Base-by-base conservation (phyloP, 2,329 filamentous ascomycete genomes). In the Chlorencoelia australis region DNA sequence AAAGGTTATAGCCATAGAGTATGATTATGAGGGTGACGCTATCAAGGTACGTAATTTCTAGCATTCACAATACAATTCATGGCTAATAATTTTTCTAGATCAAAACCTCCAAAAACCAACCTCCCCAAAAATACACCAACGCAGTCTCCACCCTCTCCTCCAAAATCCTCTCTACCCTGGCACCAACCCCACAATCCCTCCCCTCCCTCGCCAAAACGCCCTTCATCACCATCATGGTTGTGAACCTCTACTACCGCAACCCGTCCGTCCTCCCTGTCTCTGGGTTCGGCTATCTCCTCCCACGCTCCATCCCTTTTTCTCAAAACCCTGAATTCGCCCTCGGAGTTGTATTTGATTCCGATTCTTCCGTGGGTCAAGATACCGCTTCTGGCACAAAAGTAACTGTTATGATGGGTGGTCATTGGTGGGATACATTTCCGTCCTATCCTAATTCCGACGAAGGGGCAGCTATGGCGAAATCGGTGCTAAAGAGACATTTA, bases 271-370 rank as follows among this genome's bases (percentile, higher is more conserved):
- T 84, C 32, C 43, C 50, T 2, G 72, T 74, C 10, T 65, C 76
- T 19, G 91, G 88, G 13, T 93, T 96, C 55, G 91, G 91, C 46
- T 96, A 96, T 59, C 73, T 98, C 4, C 82, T 98, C 41, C 89
- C 91, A 2, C 75, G 77, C 41, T 77, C 77, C 11, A 69, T 84
- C 1, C 71, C 79, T 3, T 67, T 69, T 31, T 73, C 75, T 24
- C 69, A 85, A 46, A 94, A 94, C 55, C 82, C 84, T 1, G 84
- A 94, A 57, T 73, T 76, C 43, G 83, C 81, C 1, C 75, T 98
- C 5, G 91, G 91, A 44, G 88, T 96, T 35, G 82, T 96, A 42
- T 96, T 96, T 59, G 87, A 94, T 59, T 84, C 79, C 13, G 41
- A 58, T 33, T 49, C 51, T 21, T 38, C 63, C 19, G 44, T 54